Percentiles rank a stretch among this genome's conserved stretches.
These are phyloP conservation scores for Escallonia rubra DNA, from an alignment of 129 eudicot species.

Conservation along the genomic window DNA sequence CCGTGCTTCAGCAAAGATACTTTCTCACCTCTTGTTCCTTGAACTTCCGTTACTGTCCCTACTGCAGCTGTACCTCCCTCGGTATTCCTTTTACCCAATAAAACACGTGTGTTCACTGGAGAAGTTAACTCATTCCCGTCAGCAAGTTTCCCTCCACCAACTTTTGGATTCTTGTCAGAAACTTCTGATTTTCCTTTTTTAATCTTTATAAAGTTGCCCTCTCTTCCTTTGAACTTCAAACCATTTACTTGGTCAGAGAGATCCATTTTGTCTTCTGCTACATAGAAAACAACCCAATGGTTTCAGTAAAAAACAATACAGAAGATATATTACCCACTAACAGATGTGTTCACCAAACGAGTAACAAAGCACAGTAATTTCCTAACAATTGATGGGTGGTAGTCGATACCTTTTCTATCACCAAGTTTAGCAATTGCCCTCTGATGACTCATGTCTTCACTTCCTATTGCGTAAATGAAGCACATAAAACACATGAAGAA, in stretches of 20 bases:
- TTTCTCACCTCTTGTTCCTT: slow-evolving; percentile 35
- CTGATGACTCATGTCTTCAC: slow-evolving; percentile 31
- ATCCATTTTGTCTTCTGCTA: slow-evolving; percentile 30
- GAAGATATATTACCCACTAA: no score
- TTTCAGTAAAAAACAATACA: not conserved
- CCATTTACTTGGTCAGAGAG: slow-evolving; percentile 36
- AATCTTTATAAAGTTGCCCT: slow-evolving; percentile 57
- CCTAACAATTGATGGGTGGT: not conserved
- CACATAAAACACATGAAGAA: not conserved
- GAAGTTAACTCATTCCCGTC: slow-evolving; percentile 30
- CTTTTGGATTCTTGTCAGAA: slow-evolving; percentile 20
- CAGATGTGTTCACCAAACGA: no score
- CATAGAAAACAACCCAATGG: not conserved
- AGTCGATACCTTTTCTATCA: slow-evolving; percentile 30
- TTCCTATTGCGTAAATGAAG: slow-evolving; percentile 17
- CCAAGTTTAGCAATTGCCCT: slow-evolving; percentile 20
- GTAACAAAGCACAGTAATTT: not conserved
- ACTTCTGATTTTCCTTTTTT: slow-evolving; percentile 41
- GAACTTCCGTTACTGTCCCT: slow-evolving; percentile 21
- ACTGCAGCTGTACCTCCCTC: slow-evolving; percentile 24
- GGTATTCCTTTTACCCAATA: slow-evolving; percentile 30
- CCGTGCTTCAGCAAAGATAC: slow-evolving; percentile 18
- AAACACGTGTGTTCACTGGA: slow-evolving; percentile 31
- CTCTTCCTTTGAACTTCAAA: slow-evolving; percentile 37
- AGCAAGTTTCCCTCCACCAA: slow-evolving; percentile 15